A percentile compares a stretch with the other conserved stretches of the same genome.
Conservation (phyloP, 768 basidiomycete genomes). For the Suillus ampliporus region DNA sequence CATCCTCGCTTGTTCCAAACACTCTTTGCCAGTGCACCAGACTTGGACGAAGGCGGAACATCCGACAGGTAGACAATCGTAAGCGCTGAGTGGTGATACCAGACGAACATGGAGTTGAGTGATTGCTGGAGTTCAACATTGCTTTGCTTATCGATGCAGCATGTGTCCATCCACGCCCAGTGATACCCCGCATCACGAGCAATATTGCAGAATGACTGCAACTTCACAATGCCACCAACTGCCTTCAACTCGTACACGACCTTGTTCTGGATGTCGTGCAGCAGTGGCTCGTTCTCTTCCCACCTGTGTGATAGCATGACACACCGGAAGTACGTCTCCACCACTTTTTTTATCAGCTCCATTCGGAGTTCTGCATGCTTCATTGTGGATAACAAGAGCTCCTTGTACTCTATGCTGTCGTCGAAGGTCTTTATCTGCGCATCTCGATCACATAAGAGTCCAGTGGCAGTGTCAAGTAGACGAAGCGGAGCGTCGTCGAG, state of each 20-base stretch:
- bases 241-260: not conserved
- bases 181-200: not conserved
- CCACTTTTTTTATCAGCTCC: not conserved
- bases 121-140: not conserved
- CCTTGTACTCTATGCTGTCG: not conserved
- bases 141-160: not conserved
- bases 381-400: not conserved
- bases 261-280: not conserved
- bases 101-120: not conserved
- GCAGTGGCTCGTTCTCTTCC: not conserved
- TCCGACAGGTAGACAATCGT: slow-evolving; percentile 1
- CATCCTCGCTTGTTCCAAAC: not conserved
- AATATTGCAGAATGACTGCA: not conserved
- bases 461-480: not conserved
- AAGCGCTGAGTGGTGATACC: slow-evolving; percentile 4
- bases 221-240: not conserved
- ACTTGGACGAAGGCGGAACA: not conserved
- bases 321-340: not conserved
- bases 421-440: not conserved
- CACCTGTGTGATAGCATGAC: slow-evolving; percentile 4
- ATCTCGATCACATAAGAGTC: not conserved
- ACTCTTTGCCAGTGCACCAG: not conserved
- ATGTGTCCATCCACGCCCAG: slow-evolving; percentile 3
- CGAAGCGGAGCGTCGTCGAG: not conserved
- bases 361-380: not conserved